Evolutionary conservation across 139 green algal species (phyloP), one percentile per base, ranked within the genome.

Genomic region (Marvania coccoides): DNA sequence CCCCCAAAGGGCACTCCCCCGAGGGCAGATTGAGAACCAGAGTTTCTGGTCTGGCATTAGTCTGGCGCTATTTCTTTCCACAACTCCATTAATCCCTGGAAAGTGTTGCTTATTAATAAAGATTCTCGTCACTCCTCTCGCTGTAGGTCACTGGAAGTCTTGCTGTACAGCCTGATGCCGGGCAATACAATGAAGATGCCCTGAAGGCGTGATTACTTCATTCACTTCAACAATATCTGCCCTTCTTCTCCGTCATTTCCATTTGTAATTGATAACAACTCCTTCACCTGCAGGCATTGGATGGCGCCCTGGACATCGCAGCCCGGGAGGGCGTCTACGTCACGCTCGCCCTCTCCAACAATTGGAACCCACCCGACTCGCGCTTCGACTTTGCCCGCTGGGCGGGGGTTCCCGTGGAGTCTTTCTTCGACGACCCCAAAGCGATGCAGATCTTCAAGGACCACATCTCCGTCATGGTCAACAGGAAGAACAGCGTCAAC

Each of bases 401-500:
- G 69, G 58, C 47, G 33, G 61, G 69, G 3, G 37, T 69, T 36
- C 19, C 26, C 10, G 33, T 34, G 6, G 60, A 72, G 6, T 47
- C 65, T 15, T 79, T 79, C 29, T 79, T 65, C 47, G 46, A 56
- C 5, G 6, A 62, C 66, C 0, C 63, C 48, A 7, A 2, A 58
- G 10, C 34, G 19, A 0, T 77, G 40, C 51, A 54, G 55, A 56
- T 29, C 23, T 37, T 38, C 55, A 34, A 47, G 38, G 28, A 45
- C 28, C 67, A 56, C 42, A 63, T 72, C 40, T 12, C 12, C 29
- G 70, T 73, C 47, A 65, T 76, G 61, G 51, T 60, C 3, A 61
- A 66, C 30, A 58, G 61, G 10, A 46, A 26, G 29, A 76, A 76
- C 61, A 62, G 34, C 6, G 69, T 76, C 6, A 76, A 40, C 14